phyloP scores from a whole-genome alignment of 371 early-diverging fungal species.

The Saksenaea oblongispora region DNA sequence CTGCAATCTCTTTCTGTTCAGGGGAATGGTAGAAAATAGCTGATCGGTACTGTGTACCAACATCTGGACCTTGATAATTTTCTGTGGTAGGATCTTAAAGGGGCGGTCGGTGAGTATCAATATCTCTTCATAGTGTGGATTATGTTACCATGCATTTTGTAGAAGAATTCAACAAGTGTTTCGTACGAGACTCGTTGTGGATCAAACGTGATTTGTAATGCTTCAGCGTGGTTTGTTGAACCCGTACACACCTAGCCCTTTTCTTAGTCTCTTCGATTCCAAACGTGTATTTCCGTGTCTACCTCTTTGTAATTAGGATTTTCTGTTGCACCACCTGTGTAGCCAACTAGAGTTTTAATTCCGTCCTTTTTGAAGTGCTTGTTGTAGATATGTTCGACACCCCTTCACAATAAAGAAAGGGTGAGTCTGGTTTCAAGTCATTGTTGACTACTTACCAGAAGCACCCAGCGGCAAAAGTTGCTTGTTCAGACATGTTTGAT shows the following conservation, averaged over 20 bases:
- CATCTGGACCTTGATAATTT: constrained; percentile 38
- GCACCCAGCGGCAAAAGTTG: constrained; percentile 35
- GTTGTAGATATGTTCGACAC: constrained; percentile 82
- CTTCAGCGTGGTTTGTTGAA: constrained; percentile 84
- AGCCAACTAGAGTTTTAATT: constrained; percentile 76
- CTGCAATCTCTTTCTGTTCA: constrained; percentile 73
- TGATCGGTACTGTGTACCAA: constrained; percentile 80
- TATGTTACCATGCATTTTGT: constrained; percentile 72
- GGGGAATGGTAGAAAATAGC: constrained; percentile 79
- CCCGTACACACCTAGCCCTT: constrained; percentile 67
- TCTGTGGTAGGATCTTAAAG: constrained; percentile 34
- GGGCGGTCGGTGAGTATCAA: not conserved
- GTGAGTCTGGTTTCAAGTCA: not conserved
- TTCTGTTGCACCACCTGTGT: constrained; percentile 70
- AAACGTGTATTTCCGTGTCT: constrained; percentile 6
- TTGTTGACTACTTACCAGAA: constrained; percentile 27
- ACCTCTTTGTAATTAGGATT: constrained; percentile 68
- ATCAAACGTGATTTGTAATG: constrained; percentile 75
- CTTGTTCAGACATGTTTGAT: no score
- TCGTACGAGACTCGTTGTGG: constrained; percentile 68
- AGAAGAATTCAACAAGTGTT: constrained; percentile 81
- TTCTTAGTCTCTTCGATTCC: not conserved
- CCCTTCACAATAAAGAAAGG: constrained; percentile 58
- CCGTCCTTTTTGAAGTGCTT: constrained; percentile 58
- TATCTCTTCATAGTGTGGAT: not conserved